These are phyloP conservation scores for Aegilops sharonensis DNA, from an alignment of 176 grass and related monocot species.

Conservation along the genomic window DNA sequence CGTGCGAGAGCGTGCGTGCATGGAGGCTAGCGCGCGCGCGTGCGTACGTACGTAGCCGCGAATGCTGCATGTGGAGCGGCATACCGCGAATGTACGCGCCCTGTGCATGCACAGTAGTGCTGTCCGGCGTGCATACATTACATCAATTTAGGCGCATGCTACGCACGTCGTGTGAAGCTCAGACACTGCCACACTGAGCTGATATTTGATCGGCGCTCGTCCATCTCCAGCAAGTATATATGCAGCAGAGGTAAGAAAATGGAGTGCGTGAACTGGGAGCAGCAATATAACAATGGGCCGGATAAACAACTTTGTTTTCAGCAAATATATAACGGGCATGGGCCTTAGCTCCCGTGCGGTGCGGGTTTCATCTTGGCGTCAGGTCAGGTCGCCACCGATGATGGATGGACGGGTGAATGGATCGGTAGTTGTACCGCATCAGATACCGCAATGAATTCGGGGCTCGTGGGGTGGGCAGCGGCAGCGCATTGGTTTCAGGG, in stretches of 20 bases:
- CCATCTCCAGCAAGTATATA: not conserved
- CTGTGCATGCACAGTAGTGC: too few species aligned
- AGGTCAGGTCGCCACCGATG: not conserved
- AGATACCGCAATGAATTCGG: slow-evolving; percentile 32
- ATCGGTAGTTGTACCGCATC: not conserved
- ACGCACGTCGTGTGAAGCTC: not conserved
- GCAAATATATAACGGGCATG: too few species aligned
- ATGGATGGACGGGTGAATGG: not conserved
- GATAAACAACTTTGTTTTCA: too few species aligned
- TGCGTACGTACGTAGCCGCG: not conserved
- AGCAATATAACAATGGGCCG: too few species aligned
- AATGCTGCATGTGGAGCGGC: slow-evolving; percentile 38
- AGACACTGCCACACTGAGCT: not conserved
- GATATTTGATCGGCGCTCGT: not conserved
- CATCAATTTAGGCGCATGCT: not conserved
- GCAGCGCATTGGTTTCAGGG: slow-evolving; percentile 38
- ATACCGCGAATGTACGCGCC: not conserved
- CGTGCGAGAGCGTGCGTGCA: not conserved
- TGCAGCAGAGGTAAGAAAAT: not conserved
- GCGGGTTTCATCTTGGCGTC: slow-evolving; percentile 18
- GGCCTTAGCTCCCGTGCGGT: slow-evolving; percentile 20
- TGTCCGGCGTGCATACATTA: too few species aligned
- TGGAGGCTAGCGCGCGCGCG: not conserved
- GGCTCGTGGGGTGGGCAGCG: slow-evolving; percentile 16
- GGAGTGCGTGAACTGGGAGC: not conserved